Evolutionary conservation across 352 stramenopile species (phyloP), one percentile per base, ranked within the genome.

Genomic region (Phytophthora multivora): DNA sequence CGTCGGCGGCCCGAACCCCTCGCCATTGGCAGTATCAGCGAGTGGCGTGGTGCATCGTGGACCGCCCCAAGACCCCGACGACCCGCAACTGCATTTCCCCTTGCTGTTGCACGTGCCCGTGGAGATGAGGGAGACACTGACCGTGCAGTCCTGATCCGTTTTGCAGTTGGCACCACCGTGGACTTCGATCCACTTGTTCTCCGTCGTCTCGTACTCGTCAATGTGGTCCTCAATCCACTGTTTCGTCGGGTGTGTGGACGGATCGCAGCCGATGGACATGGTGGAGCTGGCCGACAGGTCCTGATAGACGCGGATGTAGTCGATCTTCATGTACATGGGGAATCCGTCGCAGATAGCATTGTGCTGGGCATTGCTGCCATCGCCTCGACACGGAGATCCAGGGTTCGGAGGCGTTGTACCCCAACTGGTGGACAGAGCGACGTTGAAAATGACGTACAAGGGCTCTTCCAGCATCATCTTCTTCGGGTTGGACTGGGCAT

Each of bases 371-470:
- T 79, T 57, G 8, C 45, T 61, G 10, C 69, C 71, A 42, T 73
- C 63, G 1, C 73, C 66, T 8, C 64, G 62, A 31, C 78, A 82
- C 8, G 72, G 56, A 13, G 52, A 42, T 1, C 75, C 69, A 25
- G 71, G 45, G 46, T 88, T 88, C 25, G 78, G 78, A 25, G 79
- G 79, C 16, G 23, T 56, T 0, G 74, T 28, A 15, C 73, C 73
- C 80, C 80, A 89, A 30, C 69, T 77, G 1, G 68, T 78, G 0
- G 78, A 81, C 0, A 90, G 53, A 3, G 80, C 80, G 10, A 90
- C 78, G 59, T 90, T 90, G 43, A 90, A 82, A 45, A 90, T 90
- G 25, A 90, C 57, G 65, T 88, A 88, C 60, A 85, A 77, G 16
- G 80, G 80, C 48, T 89, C 80, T 56, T 89, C 75, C 15, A 80